These are phyloP conservation scores for Solanum medicagineum DNA, from an alignment of 257 asterid species.

Conservation along the genomic window DNA sequence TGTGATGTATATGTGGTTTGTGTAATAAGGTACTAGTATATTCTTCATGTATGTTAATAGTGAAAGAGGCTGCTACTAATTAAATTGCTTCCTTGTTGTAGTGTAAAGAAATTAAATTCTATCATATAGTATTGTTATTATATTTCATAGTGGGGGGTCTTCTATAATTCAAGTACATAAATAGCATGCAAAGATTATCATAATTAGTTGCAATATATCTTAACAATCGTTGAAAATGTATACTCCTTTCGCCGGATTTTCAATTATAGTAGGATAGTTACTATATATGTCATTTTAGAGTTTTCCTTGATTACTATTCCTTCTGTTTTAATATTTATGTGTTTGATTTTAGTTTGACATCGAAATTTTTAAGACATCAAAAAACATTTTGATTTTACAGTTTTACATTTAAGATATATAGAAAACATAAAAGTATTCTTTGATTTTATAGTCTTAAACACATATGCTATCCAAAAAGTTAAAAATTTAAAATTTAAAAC, in stretches of 20 bases:
- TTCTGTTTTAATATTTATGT: too few relatives aligned
- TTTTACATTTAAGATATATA: too few relatives aligned
- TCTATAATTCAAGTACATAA: neutral
- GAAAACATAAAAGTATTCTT: too few relatives aligned
- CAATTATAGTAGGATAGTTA: neutral
- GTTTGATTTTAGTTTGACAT: too few relatives aligned
- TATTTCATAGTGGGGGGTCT: neutral
- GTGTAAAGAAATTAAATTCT: neutral
- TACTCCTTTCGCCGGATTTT: neutral
- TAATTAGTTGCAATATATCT: neutral
- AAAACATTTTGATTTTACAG: rapidly evolving
- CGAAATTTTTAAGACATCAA: too few relatives aligned
- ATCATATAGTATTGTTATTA: neutral
- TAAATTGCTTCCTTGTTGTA: neutral
- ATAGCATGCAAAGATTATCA: neutral
- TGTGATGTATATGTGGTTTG: neutral
- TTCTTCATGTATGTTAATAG: neutral
- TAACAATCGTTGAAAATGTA: neutral
- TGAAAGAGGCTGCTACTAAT: neutral
- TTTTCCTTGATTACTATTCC: neutral
- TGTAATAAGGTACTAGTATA: neutral
- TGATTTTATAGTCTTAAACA: too few relatives aligned
- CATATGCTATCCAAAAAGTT: too few relatives aligned
- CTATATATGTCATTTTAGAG: neutral
- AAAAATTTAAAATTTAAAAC: too few relatives aligned